Evolutionary conservation across 2,329 filamentous ascomycete species (phyloP), one percentile per base, ranked within the genome.

Genomic region (Pseudogymnoascus sp.): DNA sequence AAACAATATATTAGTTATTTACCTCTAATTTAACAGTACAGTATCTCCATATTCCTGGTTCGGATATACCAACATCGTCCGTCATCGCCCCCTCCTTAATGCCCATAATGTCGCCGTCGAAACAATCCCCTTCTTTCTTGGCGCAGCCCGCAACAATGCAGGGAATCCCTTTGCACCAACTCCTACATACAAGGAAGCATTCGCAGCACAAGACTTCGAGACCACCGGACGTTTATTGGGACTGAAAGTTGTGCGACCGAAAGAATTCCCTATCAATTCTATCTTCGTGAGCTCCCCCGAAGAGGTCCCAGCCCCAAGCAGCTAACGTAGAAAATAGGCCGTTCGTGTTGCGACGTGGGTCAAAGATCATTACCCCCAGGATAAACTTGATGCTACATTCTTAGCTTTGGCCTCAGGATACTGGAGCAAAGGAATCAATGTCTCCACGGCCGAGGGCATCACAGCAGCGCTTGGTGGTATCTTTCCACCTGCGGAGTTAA

Each of bases 1-100:
- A 10, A 34, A 35, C 13, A 30, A n/a, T 5, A 12, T 28, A n/a
- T 9, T 57, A 1, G 8, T 15, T 18, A 13, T 19, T 35, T 19
- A 26, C n/a, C 5, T 28, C 19, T 35, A 28, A 26, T 45, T 38
- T 33, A 33, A 33, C 13, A 8, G 26, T 60, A 3, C 38, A 63
- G 64, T 65, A 55, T 64, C 63, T 4, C 64, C 63, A 12, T 65
- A 65, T 58, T 65, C 64, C 13, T 65, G 64, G 64, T 65, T 64
- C 26, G 64, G 64, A 7, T 59, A 61, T 35, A 62, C 60, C 37
- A 63, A 60, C 48, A 55, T 56, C n/a, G 28, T 64, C 21, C 59
- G 58, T n/a, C 57, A 62, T 52, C 60, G 64, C 3, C 63, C 63
- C 2, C 41, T 57, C 2, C 61, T 65, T 10, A 59, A 62, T 21